Conservation (phyloP, 352 stramenopile species). For the Phytophthora brassicae region DNA sequence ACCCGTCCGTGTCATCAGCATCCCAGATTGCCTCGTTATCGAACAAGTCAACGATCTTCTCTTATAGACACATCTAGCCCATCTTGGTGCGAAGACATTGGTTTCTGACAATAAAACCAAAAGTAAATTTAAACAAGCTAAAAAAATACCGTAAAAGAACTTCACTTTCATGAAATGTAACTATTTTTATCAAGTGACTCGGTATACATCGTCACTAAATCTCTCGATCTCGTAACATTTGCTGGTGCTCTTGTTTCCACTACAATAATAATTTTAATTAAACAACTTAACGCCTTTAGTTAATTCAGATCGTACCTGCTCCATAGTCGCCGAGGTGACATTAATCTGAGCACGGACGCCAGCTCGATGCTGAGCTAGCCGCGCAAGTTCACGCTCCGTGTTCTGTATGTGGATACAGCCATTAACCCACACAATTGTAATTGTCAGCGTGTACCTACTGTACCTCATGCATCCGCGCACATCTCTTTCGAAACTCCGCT, state of each 20-base stretch:
- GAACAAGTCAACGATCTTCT: constrained; percentile 49
- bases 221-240: constrained; percentile 26
- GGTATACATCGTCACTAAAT: not conserved
- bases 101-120: not conserved
- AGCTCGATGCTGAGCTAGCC: constrained; percentile 20
- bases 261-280: constrained; percentile 4
- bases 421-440: too few species aligned
- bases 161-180: not conserved
- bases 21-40: constrained; percentile 64
- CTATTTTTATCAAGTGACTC: constrained; percentile 30
- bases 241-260: constrained; percentile 41
- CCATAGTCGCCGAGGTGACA: constrained; percentile 30
- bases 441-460: not conserved
- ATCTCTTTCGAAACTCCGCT: constrained; percentile 25
- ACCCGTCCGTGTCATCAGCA: constrained; percentile 52
- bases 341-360: constrained; percentile 28
- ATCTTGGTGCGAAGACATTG: constrained; percentile 15
- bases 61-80: constrained; percentile 21
- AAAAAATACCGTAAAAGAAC: too few species aligned
- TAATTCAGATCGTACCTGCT: constrained; percentile 15
- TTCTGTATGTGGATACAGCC: too few species aligned
- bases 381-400: constrained; percentile 31
- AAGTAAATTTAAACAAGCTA: constrained; percentile 1
- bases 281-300: not conserved
- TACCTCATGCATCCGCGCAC: constrained; percentile 29